These are phyloP conservation scores for Arabis hirsuta DNA, from an alignment of 345 rosid genomes.

Conservation along the genomic window DNA sequence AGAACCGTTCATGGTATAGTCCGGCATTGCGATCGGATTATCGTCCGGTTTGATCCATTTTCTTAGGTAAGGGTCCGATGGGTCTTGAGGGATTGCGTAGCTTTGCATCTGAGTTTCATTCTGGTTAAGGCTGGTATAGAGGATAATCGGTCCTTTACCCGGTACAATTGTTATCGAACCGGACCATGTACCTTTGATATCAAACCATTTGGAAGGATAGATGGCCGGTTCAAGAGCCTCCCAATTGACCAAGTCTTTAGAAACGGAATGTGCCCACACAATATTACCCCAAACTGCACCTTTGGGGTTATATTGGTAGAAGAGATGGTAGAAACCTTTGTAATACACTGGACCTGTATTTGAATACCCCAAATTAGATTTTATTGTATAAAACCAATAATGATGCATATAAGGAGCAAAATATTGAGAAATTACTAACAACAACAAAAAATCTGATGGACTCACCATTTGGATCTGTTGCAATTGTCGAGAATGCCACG, in stretches of 20 bases:
- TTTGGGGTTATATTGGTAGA: constrained; percentile 89
- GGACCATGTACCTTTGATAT: constrained; percentile 83
- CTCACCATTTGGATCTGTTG: constrained; percentile 56
- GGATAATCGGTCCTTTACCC: constrained; percentile 58
- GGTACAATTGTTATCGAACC: constrained; percentile 86
- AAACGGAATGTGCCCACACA: constrained; percentile 95
- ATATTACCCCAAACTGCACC: constrained; percentile 97
- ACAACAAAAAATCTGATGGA: neutral
- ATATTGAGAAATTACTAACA: neutral
- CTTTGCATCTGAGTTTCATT: constrained; percentile 61
- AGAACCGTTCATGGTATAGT: constrained; percentile 54
- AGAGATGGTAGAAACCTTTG: constrained; percentile 81
- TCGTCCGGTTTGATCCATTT: constrained; percentile 79
- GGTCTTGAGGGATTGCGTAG: constrained; percentile 71
- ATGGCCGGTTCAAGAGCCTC: constrained; percentile 69
- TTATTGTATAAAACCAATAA: neutral
- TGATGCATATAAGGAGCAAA: neutral
- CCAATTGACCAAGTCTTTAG: constrained; percentile 86
- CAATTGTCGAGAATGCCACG: constrained; percentile 9
- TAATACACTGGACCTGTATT: constrained; percentile 70
- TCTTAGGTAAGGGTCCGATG: constrained; percentile 75
- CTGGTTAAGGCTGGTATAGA: constrained; percentile 74
- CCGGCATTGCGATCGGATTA: constrained; percentile 67
- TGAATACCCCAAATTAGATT: neutral
- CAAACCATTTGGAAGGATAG: constrained; percentile 68